phyloP scores from a whole-genome alignment of 441 rosid genomes.

The Pelargonium citronellum region DNA sequence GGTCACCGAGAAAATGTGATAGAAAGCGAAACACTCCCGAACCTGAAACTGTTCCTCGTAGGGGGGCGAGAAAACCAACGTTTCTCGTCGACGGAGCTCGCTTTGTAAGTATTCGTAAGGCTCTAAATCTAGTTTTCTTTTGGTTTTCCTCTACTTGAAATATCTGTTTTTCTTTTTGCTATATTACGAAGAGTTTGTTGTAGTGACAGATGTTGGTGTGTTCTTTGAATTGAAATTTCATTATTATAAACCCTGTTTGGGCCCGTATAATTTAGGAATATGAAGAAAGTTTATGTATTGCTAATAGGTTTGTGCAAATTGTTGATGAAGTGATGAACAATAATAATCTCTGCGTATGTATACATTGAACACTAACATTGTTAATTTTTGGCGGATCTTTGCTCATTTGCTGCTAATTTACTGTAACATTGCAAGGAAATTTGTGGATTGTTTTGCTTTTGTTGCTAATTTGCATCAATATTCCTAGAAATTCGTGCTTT shows the following conservation, averaged over 20 bases:
- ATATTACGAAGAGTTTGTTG: background rate
- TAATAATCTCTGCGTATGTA: background rate
- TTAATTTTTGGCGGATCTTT: background rate
- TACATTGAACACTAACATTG: background rate
- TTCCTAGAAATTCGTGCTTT: background rate
- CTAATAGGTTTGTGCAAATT: background rate
- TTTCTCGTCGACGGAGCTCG: background rate
- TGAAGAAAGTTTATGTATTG: background rate
- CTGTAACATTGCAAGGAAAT: background rate
- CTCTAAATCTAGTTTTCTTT: background rate
- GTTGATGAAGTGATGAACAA: background rate
- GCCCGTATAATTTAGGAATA: background rate
- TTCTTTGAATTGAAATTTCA: background rate
- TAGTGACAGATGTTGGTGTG: background rate
- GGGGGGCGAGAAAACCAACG: background rate
- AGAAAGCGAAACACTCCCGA: background rate
- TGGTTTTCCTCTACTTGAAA: background rate
- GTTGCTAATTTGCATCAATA: no score
- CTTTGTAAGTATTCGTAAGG: background rate
- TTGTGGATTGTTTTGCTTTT: background rate
- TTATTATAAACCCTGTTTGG: background rate
- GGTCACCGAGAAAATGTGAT: conserved; percentile 1
- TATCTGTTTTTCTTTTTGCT: background rate
- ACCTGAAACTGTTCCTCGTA: no score
- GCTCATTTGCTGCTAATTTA: background rate